Evolutionary conservation across 208 protist species (phyloP), one percentile per base, ranked within the genome.

Genomic region (Crithidia sp.): DNA sequence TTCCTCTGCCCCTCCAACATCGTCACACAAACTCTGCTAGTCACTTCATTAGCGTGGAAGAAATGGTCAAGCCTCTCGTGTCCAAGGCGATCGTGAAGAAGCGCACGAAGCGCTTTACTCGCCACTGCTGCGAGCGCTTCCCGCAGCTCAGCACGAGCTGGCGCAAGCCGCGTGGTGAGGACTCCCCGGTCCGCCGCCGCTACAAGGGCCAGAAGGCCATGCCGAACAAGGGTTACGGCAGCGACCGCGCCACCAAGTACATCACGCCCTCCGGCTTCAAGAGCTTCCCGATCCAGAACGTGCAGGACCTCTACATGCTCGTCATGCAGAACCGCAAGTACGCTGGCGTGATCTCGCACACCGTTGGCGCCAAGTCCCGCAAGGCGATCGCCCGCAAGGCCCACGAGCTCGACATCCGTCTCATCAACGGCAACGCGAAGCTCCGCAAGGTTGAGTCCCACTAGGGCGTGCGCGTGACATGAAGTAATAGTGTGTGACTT

Each of bases 281-380:
- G 86, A 96, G 97, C 84, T 99, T 99, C 88, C 85, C 87, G 68
- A 92, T 99, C 66, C 84, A 87, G 84, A 99, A 96, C 74, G 90
- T 97, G 65, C 85, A 98, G 82, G 99, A 99, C 73, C 93, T 99
- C 58, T 98, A 99, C 87, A 94, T 99, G 85, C 97, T 99, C 39
- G 86, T 99, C 41, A 99, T 99, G 98, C 98, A 99, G 86, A 99
- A 99, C 98, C 95, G 98, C 77, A 99, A 97, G 88, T 99, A 99
- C 91, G 96, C 97, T 62, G 98, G 98, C 63, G 97, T 99, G 73
- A 99, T 99, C 86, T 91, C 91, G 57, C 83, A 96, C 90, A 97
- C 90, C 69, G 96, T 99, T 47, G 98, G 97, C 44, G 96, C 97
- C 57, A 93, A 94, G 76, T 91, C 89, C 61, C 95, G 98, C 84